Evolutionary conservation across 1,139 yeast genomes (phyloP).

Genomic region (Eremothecium gossypii): DNA sequence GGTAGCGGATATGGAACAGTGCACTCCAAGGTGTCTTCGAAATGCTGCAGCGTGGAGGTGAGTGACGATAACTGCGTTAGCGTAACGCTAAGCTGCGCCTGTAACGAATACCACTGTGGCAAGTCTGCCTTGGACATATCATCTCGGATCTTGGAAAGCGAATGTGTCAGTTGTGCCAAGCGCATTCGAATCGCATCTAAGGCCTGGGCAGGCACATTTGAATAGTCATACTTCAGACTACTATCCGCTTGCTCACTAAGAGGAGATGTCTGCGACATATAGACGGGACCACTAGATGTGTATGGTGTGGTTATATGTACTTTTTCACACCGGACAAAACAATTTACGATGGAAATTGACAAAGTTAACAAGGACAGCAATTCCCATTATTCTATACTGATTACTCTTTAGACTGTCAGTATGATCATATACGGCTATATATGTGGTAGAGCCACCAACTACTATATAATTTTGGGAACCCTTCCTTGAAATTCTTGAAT

Average conservation of each 20-base stretch:
- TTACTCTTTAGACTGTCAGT: no score
- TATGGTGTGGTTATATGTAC: conserved; percentile 15
- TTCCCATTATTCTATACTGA: no score
- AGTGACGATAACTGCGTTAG: conserved; percentile 73
- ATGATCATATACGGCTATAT: no score
- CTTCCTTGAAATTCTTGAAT: not conserved
- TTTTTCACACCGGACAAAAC: conserved; percentile 12
- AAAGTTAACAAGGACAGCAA: not conserved
- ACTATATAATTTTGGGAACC: no score
- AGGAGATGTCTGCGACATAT: conserved; percentile 7
- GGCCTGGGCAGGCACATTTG: conserved; percentile 48
- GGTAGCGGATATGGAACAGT: conserved; percentile 81
- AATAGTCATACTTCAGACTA: conserved; percentile 18
- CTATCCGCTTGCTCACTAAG: conserved; percentile 7
- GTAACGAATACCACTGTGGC: conserved; percentile 41
- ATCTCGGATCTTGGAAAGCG: conserved; percentile 38
- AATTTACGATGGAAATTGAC: conserved; percentile 7
- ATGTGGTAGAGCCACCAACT: no score
- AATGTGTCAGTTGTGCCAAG: conserved; percentile 44
- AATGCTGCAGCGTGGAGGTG: conserved; percentile 54
- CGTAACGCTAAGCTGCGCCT: conserved; percentile 74
- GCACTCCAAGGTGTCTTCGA: conserved; percentile 47
- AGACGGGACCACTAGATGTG: conserved; percentile 3
- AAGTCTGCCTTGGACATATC: conserved; percentile 33
- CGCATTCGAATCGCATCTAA: conserved; percentile 53